Base-by-base conservation (phyloP, 441 rosid species). In the Geranium incanum region DNA sequence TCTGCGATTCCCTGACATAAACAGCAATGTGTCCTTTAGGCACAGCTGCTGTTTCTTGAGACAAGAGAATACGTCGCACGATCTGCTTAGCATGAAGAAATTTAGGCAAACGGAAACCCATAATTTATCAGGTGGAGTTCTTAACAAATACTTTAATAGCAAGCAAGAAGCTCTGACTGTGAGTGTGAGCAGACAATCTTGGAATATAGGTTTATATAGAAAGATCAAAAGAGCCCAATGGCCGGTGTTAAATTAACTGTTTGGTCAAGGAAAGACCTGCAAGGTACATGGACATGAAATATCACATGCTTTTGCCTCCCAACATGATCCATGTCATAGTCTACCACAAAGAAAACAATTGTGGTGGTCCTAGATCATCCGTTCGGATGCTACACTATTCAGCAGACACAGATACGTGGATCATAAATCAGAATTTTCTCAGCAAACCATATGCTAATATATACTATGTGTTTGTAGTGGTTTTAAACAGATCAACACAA, bases 401-500 rank as follows among this genome's bases (percentile, higher is more conserved):
- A 12, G 50, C 50, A 8, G 50, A 43, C 11, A 43, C 50, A 6
- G 50, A 43, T 9, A 11, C n/a, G 57, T 48, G 57, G 43, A 39
- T 39, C 43, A 39, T 7, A 39, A 39, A 43, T 43, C 50, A 43
- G 50, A 43, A 9, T 9, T 11, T 21, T 70, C 62, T 62, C 28
- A 5, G 19, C 28, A 59, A 38, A 37, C 18, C 43, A 39, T 21
- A n/a, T 21, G 7, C 38, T 7, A 4, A 39, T 39, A 62, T 50
- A 48, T 48, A 48, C 16, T 52, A 68, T 36, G 21, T 68, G 71
- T 48, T 68, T 48, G 63, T 68, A 37, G 55, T 6, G 38, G 6
- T 38, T 66, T 74, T 15, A 15, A 38, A 57, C 66, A 72, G 62
- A 48, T 15, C 64, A 16, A 68, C 38, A 62, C 12, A 28, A 16